Conservation (phyloP, 1,284 basidiomycete genomes). For the Tilletia walkeri region DNA sequence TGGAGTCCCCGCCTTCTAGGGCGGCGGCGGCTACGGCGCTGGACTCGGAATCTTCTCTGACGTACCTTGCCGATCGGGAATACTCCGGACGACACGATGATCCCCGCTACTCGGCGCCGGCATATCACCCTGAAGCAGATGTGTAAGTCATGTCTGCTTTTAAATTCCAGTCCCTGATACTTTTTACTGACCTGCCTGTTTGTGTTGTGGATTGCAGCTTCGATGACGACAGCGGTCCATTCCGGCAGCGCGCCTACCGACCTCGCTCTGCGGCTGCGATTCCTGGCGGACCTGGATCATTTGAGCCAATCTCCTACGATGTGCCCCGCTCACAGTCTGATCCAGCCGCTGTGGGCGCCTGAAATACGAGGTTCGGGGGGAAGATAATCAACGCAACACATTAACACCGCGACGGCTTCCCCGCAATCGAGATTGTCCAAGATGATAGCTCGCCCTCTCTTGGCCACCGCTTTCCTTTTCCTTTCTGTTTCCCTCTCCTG, state of each 20-base stretch:
- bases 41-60: too few species aligned
- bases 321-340: neutral
- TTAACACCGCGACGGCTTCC: too few species aligned
- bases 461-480: neutral
- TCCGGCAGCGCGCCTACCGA: neutral
- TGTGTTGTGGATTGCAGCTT: neutral
- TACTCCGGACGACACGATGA: neutral
- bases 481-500: neutral
- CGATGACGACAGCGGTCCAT: constrained; percentile 4
- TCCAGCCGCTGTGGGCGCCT: neutral
- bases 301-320: neutral
- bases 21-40: too few species aligned
- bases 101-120: constrained; percentile 7
- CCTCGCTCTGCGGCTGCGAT: neutral
- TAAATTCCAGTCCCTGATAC: neutral
- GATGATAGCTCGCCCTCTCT: too few species aligned
- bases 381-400: too few species aligned
- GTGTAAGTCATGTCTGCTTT: neutral
- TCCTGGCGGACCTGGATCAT: neutral
- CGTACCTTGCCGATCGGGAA: neutral
- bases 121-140: constrained; percentile 9
- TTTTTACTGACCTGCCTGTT: neutral
- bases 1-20: too few species aligned
- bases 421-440: too few species aligned
- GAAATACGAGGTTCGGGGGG: neutral